These are phyloP conservation scores for Przewalskia tangutica DNA, from an alignment of 257 asterid species.

Conservation along the genomic window DNA sequence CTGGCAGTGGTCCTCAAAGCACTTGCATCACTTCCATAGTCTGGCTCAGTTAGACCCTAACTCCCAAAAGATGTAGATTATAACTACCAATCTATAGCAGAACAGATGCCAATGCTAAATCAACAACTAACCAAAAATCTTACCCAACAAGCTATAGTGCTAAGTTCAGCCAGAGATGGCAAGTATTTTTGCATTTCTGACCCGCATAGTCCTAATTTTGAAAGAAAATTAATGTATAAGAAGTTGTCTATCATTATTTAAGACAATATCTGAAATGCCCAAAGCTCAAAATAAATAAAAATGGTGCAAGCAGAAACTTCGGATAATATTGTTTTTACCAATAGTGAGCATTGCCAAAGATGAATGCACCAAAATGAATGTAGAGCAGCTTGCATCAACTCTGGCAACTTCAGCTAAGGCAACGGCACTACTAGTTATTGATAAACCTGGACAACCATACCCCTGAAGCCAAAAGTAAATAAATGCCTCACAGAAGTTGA, in stretches of 20 bases:
- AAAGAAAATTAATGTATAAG: conserved; percentile 6
- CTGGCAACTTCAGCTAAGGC: conserved; percentile 80
- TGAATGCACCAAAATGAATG: conserved; percentile 90
- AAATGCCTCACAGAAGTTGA: not conserved
- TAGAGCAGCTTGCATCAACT: conserved; percentile 95
- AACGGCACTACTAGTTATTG: conserved; percentile 77
- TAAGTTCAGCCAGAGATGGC: conserved; percentile 71
- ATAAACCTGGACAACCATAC: conserved; percentile 84
- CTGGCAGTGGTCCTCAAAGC: conserved; percentile 74
- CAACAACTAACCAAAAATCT: conserved; percentile 11
- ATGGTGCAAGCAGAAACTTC: not conserved
- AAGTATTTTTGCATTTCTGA: conserved; percentile 81
- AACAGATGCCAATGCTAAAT: not conserved
- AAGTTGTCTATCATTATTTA: not conserved
- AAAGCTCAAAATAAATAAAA: not conserved
- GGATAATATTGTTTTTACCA: conserved; percentile 27
- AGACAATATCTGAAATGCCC: not conserved
- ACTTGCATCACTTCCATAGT: conserved; percentile 98
- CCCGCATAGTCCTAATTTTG: conserved; percentile 66
- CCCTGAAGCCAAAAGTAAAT: conserved; percentile 37
- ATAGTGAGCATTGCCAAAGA: conserved; percentile 90
- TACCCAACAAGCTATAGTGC: conserved; percentile 86
- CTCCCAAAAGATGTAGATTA: conserved; percentile 13
- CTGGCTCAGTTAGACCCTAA: conserved; percentile 94
- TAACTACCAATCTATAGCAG: not conserved